Evolutionary conservation across 2,329 filamentous ascomycete species (phyloP), one percentile per base, ranked within the genome.

Genomic region (Verticillium longisporum): DNA sequence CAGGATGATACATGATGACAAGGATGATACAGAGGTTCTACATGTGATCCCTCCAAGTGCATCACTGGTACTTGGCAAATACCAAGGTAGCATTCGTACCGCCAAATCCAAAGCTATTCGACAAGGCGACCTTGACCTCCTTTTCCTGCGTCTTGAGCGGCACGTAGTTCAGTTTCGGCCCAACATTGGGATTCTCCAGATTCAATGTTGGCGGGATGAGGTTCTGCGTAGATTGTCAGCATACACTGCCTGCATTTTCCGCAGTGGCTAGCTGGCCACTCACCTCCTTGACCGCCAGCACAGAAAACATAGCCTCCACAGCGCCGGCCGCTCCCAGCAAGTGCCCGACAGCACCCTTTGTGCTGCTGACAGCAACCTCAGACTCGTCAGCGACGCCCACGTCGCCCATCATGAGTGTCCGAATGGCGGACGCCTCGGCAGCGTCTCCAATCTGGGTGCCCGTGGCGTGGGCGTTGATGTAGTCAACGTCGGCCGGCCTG

Each of bases 61-160:
- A 18, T 53, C 18, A 53, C 13, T 6, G 45, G 45, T 58, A 56
- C 15, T 65, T 66, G 7, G 82, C 82, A 68, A 98, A 94, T 59
- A 92, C 92, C 41, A 99, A 78, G 60, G 87, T 92, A 53, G 94
- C 93, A 77, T 99, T 99, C 1, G 94, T 98, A 15, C 95, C 95
- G 11, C 95, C 95, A 77, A 99, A 99, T 0, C 95, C 95, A 76
- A 99, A 99, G 72, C 94, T 98, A 70, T 99, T 99, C 3, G 91
- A 95, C 61, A 99, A 69, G 5, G 90, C 91, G 26, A 94, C 88
- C 61, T 86, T 78, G 11, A 98, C 85, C 2, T 80, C 72, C 66
- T 85, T 87, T 59, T 89, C 74, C 73, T 97, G 93, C 0, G 92
- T 82, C 55, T 79, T 71, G 4, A 86, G 80, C 0, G 92, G 85